phyloP scores from a whole-genome alignment of 768 basidiomycete genomes.

The Auriscalpium orientale region DNA sequence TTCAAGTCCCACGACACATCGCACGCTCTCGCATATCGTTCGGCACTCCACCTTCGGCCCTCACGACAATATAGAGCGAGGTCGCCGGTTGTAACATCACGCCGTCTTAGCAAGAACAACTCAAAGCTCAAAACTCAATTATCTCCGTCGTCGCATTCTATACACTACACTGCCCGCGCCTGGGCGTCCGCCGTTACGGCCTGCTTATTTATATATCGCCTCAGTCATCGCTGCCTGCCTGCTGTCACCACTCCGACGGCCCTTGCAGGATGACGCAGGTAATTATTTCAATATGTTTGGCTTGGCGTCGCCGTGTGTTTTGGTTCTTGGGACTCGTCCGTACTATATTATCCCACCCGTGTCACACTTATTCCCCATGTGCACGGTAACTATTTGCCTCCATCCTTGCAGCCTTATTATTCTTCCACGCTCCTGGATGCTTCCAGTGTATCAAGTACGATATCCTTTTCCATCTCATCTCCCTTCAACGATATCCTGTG shows the following conservation, averaged over 20 bases:
- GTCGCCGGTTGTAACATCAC: conserved; percentile 31
- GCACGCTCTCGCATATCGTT: conserved; percentile 24
- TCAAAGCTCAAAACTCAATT: conserved; percentile 12
- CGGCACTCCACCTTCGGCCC: conserved; percentile 24
- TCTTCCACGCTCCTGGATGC: conserved; percentile 7
- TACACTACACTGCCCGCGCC: conserved; percentile 13
- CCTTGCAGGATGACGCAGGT: conserved; percentile 19
- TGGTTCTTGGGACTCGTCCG: conserved; percentile 31
- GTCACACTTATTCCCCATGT: background rate
- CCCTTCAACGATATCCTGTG: background rate
- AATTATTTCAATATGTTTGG: conserved; percentile 25
- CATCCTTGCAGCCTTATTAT: conserved; percentile 1
- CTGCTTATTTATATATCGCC: conserved; percentile 15
- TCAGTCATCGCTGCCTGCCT: background rate
- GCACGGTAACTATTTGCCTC: background rate
- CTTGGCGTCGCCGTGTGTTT: conserved; percentile 28
- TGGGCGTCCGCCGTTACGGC: conserved; percentile 1
- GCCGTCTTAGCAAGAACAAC: conserved; percentile 22
- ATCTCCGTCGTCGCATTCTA: conserved; percentile 20
- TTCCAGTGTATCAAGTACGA: conserved; percentile 16
- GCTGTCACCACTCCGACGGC: conserved; percentile 20
- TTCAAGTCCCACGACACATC: conserved; percentile 10
- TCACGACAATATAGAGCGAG: conserved; percentile 20
- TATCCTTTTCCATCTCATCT: conserved; percentile 5
- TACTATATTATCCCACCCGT: conserved; percentile 4